phyloP scores from a whole-genome alignment of 306 rosid genomes.

The Quercus robur region DNA sequence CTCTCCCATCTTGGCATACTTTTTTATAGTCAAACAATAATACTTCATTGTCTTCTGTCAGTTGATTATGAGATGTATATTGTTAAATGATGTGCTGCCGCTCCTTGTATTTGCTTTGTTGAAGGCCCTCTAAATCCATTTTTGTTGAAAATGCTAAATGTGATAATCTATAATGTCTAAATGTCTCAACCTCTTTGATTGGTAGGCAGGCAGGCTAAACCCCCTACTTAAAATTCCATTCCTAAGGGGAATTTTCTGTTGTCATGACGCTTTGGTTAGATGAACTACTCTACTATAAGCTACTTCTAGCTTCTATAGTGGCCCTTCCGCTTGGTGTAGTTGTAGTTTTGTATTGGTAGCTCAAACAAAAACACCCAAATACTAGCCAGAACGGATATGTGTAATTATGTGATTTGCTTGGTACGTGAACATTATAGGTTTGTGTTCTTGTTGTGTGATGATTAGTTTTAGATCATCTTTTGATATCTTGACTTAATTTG shows the following conservation, averaged over 20 bases:
- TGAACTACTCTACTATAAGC: too few species aligned
- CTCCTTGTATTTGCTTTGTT: neutral
- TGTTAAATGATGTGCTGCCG: neutral
- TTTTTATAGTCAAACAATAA: neutral
- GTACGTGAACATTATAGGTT: neutral
- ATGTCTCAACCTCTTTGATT: too few species aligned
- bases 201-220: too few species aligned
- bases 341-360: too few species aligned
- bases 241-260: too few species aligned
- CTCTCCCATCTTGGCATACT: neutral
- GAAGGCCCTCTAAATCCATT: neutral
- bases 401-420: neutral
- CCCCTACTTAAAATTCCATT: too few species aligned
- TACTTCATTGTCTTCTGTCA: neutral
- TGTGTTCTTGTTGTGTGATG: neutral
- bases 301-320: too few species aligned
- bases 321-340: too few species aligned
- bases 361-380: too few species aligned
- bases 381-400: too few species aligned
- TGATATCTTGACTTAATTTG: slow-evolving; percentile 3
- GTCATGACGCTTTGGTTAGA: too few species aligned
- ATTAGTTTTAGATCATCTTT: neutral
- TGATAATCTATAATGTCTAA: neutral
- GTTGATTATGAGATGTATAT: neutral
- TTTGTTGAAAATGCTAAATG: neutral